These are phyloP conservation scores for Globisporangium polare DNA, from an alignment of 352 stramenopile species.

Conservation along the genomic window DNA sequence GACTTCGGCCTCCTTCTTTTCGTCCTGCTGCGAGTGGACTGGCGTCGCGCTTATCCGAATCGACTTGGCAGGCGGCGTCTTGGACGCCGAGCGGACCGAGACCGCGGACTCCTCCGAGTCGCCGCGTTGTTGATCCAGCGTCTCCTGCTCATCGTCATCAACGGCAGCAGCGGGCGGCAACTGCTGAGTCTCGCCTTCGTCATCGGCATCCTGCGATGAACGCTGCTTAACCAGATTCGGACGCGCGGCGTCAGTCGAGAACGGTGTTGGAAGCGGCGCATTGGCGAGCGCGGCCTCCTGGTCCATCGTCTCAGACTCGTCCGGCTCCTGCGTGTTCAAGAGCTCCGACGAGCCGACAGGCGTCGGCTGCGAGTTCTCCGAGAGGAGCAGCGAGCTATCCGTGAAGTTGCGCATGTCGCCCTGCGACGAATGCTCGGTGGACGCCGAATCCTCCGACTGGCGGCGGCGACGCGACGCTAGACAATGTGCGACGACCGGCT, in stretches of 20 bases:
- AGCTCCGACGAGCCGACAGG: slow-evolving; percentile 13
- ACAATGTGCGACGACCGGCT: not conserved
- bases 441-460: slow-evolving; percentile 5
- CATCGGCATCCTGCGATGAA: not conserved
- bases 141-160: slow-evolving; percentile 7
- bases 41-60: not conserved
- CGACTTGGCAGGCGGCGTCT: slow-evolving; percentile 18
- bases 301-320: slow-evolving; percentile 20
- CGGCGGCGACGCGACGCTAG: not conserved
- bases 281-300: not conserved
- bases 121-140: slow-evolving; percentile 14
- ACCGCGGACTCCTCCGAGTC: slow-evolving; percentile 20
- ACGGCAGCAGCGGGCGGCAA: not conserved
- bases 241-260: not conserved
- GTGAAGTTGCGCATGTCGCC: not conserved
- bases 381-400: slow-evolving; percentile 18
- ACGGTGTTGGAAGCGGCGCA: not conserved
- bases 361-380: slow-evolving; percentile 24
- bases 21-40: not conserved
- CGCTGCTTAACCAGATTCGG: not conserved
- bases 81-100: slow-evolving; percentile 22
- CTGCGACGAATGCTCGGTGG: slow-evolving; percentile 10
- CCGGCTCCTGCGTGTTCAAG: slow-evolving; percentile 7
- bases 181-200: slow-evolving; percentile 4
- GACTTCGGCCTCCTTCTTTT: not conserved